These are phyloP conservation scores for Dianthus caryophyllus DNA, from an alignment of 148 eudicot genomes.

Conservation along the genomic window DNA sequence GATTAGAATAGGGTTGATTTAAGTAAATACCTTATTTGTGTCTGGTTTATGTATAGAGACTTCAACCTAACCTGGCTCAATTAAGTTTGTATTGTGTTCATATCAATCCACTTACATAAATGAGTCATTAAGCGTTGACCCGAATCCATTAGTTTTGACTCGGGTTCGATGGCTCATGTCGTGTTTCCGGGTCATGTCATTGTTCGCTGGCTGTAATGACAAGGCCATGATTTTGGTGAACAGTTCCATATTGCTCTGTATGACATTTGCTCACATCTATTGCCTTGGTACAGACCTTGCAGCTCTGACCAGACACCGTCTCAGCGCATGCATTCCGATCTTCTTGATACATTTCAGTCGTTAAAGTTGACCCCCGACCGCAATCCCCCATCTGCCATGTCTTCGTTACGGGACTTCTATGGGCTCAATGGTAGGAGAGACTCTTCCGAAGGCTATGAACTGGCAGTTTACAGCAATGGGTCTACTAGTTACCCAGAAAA, in stretches of 20 bases:
- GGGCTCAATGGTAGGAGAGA: conserved; percentile 40
- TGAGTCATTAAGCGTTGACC: no score
- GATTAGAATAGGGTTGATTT: no score
- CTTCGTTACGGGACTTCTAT: conserved; percentile 64
- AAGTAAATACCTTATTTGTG: no score
- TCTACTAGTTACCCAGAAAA: conserved; percentile 37
- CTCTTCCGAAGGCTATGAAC: conserved; percentile 60
- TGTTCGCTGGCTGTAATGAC: no score
- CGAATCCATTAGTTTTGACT: no score
- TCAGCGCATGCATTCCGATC: conserved; percentile 47
- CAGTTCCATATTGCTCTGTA: neutral
- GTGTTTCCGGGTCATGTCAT: no score
- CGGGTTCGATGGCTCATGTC: no score
- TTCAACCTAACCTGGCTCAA: no score
- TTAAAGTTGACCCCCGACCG: conserved; percentile 50
- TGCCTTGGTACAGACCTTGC: conserved; percentile 44
- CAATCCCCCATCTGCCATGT: conserved; percentile 71
- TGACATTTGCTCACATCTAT: conserved; percentile 2
- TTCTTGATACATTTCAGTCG: conserved; percentile 58
- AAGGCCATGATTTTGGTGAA: no score
- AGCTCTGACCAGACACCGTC: conserved; percentile 48
- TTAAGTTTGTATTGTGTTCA: no score
- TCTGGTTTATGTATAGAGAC: no score
- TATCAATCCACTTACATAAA: no score
- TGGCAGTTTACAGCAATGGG: conserved; percentile 57